Evolutionary conservation across 192 early-diverging fungal species (phyloP), one percentile per base, ranked within the genome.

Genomic region (Powellomyces hirtus): DNA sequence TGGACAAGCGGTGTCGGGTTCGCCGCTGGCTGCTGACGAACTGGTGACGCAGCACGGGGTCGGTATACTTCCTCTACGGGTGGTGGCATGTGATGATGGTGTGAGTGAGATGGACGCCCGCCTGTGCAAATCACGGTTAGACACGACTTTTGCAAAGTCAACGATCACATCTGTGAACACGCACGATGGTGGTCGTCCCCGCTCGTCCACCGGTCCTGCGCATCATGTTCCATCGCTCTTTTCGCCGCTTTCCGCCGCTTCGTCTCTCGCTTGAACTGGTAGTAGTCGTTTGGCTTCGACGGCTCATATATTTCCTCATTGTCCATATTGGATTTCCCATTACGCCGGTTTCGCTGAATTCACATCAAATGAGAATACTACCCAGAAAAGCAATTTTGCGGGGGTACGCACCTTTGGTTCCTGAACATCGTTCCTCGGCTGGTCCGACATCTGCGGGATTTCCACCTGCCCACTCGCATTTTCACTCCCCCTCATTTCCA

Each of bases 211-310:
- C 38, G 13, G 16, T 20, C 29, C 40, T 42, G 11, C 40, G 11
- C n/a, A 42, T 42, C 11, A 10, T 42, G 40, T 13, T 10, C 40
- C 11, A 10, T 10, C n/a, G 11, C n/a, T n/a, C 40, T 42, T n/a
- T 29, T 3, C 29, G 16, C 53, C 52, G 83, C 72, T n/a, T 70
- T 66, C 38, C 74, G 66, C 35, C 74, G 75, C 57, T 79, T 83
- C 26, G 74, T 66, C 61, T 91, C 88, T 5, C 73, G 66, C 65
- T 90, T 91, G 44, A 83, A 88, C 34, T 79, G 75, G 31, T 89
- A 86, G 71, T 82, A 92, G 46, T 92, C 90, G 53, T 90, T 92
- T 4, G 90, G 90, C 53, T 82, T 63, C 1, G 78, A 61, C 34
- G 90, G 87, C 40, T 92, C 90, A 31, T 64, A 64, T 1, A 60